phyloP scores from a whole-genome alignment of 371 early-diverging fungal genomes.

The Mycotypha africana region DNA sequence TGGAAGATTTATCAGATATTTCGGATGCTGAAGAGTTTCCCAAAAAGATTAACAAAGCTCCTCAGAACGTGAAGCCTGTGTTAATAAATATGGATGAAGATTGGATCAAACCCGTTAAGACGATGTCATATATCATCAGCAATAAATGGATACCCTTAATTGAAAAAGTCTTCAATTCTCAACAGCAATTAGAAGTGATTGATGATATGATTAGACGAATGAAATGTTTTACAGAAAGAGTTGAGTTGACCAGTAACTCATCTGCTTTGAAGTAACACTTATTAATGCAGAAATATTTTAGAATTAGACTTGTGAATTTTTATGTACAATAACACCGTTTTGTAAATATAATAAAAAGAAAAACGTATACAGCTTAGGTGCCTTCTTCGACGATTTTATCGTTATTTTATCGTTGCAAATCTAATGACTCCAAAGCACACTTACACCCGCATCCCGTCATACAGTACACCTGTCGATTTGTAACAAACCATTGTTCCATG shows the following conservation, averaged over 20 bases:
- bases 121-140: slow-evolving; percentile 15
- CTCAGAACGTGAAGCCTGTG: background rate
- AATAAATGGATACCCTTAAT: slow-evolving; percentile 28
- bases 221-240: slow-evolving; percentile 6
- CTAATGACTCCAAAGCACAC: slow-evolving; percentile 31
- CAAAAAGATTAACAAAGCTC: background rate
- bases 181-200: slow-evolving; percentile 20
- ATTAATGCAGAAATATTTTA: too few relatives aligned
- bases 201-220: slow-evolving; percentile 25
- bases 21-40: slow-evolving; percentile 1
- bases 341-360: too few relatives aligned
- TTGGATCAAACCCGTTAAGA: slow-evolving; percentile 17
- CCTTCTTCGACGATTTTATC: too few relatives aligned
- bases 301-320: too few relatives aligned
- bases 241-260: background rate
- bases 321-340: too few relatives aligned
- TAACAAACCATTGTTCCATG: slow-evolving; percentile 41
- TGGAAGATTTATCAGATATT: slow-evolving; percentile 3
- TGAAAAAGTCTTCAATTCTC: slow-evolving; percentile 15
- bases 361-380: background rate
- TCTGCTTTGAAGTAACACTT: too few relatives aligned
- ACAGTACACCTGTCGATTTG: slow-evolving; percentile 27
- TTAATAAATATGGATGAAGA: slow-evolving; percentile 23
- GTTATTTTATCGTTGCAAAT: background rate
- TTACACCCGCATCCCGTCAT: slow-evolving; percentile 46